Conservation (phyloP, 164 flowering plant species). For the Stephania yunnanensis region DNA sequence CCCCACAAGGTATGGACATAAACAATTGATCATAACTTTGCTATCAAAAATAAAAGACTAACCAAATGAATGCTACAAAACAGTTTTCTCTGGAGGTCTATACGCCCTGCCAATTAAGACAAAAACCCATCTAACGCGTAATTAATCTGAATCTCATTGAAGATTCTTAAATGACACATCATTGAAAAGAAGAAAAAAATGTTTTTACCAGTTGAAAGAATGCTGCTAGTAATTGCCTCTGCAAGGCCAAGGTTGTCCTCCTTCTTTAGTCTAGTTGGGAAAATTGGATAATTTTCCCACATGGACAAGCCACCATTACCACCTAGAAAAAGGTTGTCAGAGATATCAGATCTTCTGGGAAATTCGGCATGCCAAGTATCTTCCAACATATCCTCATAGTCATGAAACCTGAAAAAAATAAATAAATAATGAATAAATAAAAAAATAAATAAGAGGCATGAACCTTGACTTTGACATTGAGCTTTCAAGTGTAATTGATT, state of each 20-base stretch:
- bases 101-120: constrained; percentile 58
- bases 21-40: background rate
- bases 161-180: no score
- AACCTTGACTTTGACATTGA: background rate
- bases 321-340: constrained; percentile 60
- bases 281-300: constrained; percentile 80
- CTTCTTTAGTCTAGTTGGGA: constrained; percentile 54
- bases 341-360: constrained; percentile 57
- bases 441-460: background rate
- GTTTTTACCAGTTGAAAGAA: constrained; percentile 73
- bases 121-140: background rate
- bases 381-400: constrained; percentile 91
- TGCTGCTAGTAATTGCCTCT: constrained; percentile 88
- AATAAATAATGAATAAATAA: background rate
- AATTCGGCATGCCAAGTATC: constrained; percentile 77
- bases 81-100: constrained; percentile 88
- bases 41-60: constrained; percentile 22
- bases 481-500: constrained; percentile 4
- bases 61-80: constrained; percentile 97
- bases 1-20: background rate
- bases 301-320: constrained; percentile 51
- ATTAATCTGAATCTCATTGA: background rate
- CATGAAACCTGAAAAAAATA: constrained; percentile 61
- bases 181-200: constrained; percentile 2
- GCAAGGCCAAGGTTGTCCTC: constrained; percentile 95